A percentile compares a stretch with the other conserved stretches of the same genome.
Conservation (phyloP, 1,284 basidiomycete genomes). For the Jaminaea rosea region DNA sequence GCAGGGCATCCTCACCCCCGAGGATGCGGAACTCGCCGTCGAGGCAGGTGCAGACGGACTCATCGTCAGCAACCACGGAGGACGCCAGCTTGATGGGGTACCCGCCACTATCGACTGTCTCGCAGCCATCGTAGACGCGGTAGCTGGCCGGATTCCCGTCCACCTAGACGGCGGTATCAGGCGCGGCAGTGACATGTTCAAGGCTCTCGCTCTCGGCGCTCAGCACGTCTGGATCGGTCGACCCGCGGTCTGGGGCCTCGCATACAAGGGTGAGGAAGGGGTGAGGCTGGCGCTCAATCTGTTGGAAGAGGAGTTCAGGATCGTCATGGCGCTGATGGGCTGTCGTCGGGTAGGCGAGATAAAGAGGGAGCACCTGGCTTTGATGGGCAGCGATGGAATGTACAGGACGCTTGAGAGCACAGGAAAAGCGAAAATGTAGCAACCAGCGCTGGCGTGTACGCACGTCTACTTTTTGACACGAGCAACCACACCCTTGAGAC, state of each 20-base stretch:
- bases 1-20: conserved; percentile 28
- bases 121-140: conserved; percentile 19
- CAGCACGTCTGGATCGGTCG: conserved; percentile 34
- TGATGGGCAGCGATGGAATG: conserved; percentile 12
- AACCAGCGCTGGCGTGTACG: too few relatives aligned
- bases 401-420: too few relatives aligned
- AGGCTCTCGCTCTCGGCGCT: conserved; percentile 37
- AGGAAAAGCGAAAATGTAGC: too few relatives aligned
- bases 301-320: conserved; percentile 19
- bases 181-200: conserved; percentile 30
- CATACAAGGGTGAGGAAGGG: conserved; percentile 27
- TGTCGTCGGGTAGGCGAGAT: conserved; percentile 19
- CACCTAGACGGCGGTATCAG: conserved; percentile 40
- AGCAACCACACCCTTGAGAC: too few relatives aligned
- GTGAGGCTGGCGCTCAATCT: conserved; percentile 18
- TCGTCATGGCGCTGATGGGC: conserved; percentile 20
- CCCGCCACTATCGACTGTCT: conserved; percentile 24
- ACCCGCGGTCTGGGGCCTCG: conserved; percentile 32
- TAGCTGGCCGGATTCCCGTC: conserved; percentile 28
- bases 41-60: conserved; percentile 34
- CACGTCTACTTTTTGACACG: too few relatives aligned
- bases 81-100: conserved; percentile 36
- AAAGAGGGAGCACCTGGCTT: conserved; percentile 11
- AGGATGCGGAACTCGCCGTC: conserved; percentile 27
- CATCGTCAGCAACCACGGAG: conserved; percentile 38